These are phyloP conservation scores for Entomortierella lignicola DNA, from an alignment of 192 early-diverging fungal genomes.

Conservation along the genomic window DNA sequence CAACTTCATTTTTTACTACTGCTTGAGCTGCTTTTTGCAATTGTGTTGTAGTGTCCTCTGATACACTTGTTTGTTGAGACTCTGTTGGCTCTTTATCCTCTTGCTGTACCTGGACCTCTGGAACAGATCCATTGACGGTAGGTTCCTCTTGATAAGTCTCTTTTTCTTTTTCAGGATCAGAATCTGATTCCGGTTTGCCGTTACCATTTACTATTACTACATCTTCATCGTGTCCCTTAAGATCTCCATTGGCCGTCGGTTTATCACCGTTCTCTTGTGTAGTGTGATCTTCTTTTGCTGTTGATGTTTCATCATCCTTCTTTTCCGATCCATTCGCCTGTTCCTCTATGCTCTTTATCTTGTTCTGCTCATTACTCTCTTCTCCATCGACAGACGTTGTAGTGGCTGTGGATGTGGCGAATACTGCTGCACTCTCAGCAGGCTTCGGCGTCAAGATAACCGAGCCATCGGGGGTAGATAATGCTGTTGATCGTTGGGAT, in stretches of 20 bases:
- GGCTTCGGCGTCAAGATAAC: slow-evolving; percentile 39
- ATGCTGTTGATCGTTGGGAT: slow-evolving; percentile 35
- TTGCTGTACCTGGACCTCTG: slow-evolving; percentile 6
- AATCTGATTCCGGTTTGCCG: background rate
- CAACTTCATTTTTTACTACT: slow-evolving; percentile 10
- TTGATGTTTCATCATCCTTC: slow-evolving; percentile 6
- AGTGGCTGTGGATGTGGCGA: too few species aligned
- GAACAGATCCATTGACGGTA: slow-evolving; percentile 6
- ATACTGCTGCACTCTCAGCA: slow-evolving; percentile 10
- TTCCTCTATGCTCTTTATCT: too few species aligned
- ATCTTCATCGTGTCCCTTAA: background rate
- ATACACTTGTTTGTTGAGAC: background rate
- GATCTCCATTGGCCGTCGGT: background rate
- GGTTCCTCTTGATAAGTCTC: background rate
- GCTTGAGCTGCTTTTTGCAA: background rate
- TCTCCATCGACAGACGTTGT: background rate
- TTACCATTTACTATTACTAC: slow-evolving; percentile 2
- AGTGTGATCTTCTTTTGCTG: background rate
- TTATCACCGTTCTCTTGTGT: slow-evolving; percentile 1
- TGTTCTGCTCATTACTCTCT: too few species aligned
- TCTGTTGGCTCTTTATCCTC: too few species aligned
- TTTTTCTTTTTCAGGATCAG: background rate
- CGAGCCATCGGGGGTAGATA: slow-evolving; percentile 46
- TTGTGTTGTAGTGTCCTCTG: background rate
- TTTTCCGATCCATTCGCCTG: slow-evolving; percentile 9